Percentiles rank a stretch among this genome's conserved stretches.
Conservation (phyloP, 2,329 filamentous ascomycete genomes). For the Cercospora nicotianae region DNA sequence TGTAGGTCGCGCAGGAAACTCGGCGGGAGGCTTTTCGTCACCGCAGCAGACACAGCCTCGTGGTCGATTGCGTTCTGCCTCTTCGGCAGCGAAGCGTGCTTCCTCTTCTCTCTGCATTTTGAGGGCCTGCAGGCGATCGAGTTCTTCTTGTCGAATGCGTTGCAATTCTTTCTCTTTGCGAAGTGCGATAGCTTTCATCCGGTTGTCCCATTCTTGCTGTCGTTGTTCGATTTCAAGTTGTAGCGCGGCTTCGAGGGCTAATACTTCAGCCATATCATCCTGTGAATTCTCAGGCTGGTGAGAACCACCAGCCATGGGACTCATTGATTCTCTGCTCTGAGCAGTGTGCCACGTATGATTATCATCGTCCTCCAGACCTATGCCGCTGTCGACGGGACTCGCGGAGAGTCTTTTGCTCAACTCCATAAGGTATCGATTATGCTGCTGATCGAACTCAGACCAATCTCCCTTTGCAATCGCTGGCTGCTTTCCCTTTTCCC, state of each 20-base stretch:
- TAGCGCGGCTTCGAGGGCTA: constrained; percentile 8
- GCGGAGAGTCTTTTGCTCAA: background rate
- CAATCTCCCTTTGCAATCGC: background rate
- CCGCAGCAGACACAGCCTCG: constrained; percentile 42
- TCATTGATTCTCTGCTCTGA: constrained; percentile 16
- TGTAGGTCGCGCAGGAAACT: constrained; percentile 38
- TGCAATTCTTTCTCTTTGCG: constrained; percentile 16
- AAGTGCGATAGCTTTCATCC: constrained; percentile 9
- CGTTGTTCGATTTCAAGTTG: constrained; percentile 4
- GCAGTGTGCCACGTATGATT: background rate
- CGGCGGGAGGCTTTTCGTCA: constrained; percentile 34
- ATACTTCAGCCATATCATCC: constrained; percentile 7
- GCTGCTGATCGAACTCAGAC: background rate
- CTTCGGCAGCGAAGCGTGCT: constrained; percentile 18
- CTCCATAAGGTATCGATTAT: background rate
- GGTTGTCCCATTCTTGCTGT: constrained; percentile 17
- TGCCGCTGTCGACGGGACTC: constrained; percentile 24
- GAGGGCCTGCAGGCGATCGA: constrained; percentile 12
- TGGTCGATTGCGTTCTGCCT: constrained; percentile 18
- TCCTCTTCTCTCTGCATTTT: constrained; percentile 20
- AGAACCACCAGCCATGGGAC: background rate
- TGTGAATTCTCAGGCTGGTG: background rate
- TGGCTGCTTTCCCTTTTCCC: constrained; percentile 13
- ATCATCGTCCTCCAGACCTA: constrained; percentile 13
- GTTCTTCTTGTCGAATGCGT: constrained; percentile 12